Evolutionary conservation across 805 yeast species (phyloP).

Genomic region (Kazachstania kunashirensis): DNA sequence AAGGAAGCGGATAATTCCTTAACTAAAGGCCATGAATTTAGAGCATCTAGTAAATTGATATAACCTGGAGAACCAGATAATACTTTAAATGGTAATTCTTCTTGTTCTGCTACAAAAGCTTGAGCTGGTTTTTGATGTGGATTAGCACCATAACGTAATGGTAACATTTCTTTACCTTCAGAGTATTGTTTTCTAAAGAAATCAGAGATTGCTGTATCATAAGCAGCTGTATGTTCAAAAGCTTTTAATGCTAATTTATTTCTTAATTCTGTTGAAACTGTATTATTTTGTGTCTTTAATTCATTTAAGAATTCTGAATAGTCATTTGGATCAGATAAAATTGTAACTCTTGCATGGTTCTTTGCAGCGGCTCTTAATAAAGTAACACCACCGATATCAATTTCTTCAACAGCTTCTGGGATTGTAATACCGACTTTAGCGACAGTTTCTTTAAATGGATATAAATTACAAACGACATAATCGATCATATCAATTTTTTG

Average conservation of each 20-base stretch:
- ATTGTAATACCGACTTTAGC: constrained; percentile 90
- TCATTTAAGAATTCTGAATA: constrained; percentile 80
- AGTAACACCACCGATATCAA: constrained; percentile 97
- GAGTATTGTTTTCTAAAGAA: constrained; percentile 95
- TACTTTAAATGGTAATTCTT: constrained; percentile 84
- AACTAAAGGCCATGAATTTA: constrained; percentile 97
- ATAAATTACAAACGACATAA: constrained; percentile 91
- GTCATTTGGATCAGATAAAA: constrained; percentile 87
- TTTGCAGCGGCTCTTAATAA: constrained; percentile 96
- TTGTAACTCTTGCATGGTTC: constrained; percentile 92
- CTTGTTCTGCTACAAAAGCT: constrained; percentile 79
- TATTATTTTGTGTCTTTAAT: constrained; percentile 49
- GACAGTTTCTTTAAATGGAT: constrained; percentile 95
- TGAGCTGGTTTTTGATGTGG: constrained; percentile 99
- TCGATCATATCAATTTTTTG: constrained; percentile 94
- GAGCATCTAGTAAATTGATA: constrained; percentile 89
- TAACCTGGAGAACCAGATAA: constrained; percentile 94
- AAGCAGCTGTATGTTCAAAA: constrained; percentile 95
- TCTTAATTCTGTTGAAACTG: constrained; percentile 60
- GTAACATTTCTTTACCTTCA: constrained; percentile 78
- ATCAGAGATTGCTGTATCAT: constrained; percentile 90
- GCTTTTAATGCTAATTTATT: constrained; percentile 88
- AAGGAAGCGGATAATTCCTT: constrained; percentile 90
- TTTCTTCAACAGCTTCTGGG: constrained; percentile 95
- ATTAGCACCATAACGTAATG: constrained; percentile 95